Percentiles rank a stretch among this genome's conserved stretches.
These are phyloP conservation scores for Colletotrichum sp. DNA, from an alignment of 2,329 filamentous ascomycete species.

Conservation along the genomic window DNA sequence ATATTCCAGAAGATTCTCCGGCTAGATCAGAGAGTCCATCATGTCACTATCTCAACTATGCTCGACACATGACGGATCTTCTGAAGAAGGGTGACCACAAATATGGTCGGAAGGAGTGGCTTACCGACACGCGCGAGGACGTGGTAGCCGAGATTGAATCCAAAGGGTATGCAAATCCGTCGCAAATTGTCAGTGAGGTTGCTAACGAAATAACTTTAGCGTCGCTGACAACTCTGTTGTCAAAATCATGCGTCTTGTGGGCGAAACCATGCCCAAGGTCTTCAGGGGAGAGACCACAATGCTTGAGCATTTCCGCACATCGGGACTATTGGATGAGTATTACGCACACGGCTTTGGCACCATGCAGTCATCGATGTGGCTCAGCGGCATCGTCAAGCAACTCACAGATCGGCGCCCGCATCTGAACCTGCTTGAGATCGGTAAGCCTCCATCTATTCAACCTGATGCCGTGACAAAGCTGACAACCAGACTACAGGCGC, in stretches of 20 bases:
- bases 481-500: conserved; percentile 32
- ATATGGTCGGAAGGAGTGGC: conserved; percentile 24
- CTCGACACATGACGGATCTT: conserved; percentile 26
- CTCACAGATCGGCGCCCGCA: background rate
- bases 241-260: background rate
- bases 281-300: conserved; percentile 37
- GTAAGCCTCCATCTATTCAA: background rate
- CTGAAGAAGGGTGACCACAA: conserved; percentile 18
- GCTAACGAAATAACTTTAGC: background rate
- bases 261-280: conserved; percentile 29
- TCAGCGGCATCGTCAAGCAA: conserved; percentile 37
- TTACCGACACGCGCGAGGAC: background rate
- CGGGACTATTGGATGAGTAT: conserved; percentile 37
- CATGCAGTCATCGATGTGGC: conserved; percentile 33
- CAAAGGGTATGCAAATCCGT: background rate
- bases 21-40: background rate
- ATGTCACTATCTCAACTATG: conserved; percentile 1
- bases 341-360: conserved; percentile 32
- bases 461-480: background rate
- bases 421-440: background rate
- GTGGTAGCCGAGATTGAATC: background rate
- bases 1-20: background rate
- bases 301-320: conserved; percentile 39
- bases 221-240: background rate
- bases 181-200: background rate